Evolutionary conservation across 495 filamentous ascomycete genomes (phyloP), one percentile per base, ranked within the genome.

Genomic region (Hyphodiscus hymeniophilus): DNA sequence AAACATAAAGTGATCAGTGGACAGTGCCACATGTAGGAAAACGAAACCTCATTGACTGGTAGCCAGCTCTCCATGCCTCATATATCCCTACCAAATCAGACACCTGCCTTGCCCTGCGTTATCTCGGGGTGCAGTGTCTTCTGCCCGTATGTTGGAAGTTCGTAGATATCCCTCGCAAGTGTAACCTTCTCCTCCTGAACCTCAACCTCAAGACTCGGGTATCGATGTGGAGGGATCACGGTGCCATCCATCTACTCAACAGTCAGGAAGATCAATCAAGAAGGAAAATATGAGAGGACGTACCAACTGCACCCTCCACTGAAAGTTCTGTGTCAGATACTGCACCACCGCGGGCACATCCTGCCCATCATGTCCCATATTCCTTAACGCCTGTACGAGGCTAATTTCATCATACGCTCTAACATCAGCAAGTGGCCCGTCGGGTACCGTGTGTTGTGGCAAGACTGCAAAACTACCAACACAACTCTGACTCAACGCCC

Each of bases 381-480:
- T 24, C n/a, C 31, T 12, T 3, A 59, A n/a, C 18, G 6, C 38
- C 13, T 50, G 30, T 7, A n/a, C 23, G 11, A 59, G 32, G 42
- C 21, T 21, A 22, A 52, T 20, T 20, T 59, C 56, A 12, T 43
- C 35, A 31, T 53, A 47, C 7, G 44, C 41, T 2, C 18, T 30
- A 17, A 52, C 24, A 10, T 45, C 30, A 18, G 46, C 47, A 18
- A 21, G 33, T 10, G 42, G n/a, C 38, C 56, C 41, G 32, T 41
- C 7, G 10, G 8, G 22, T 12, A 18, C 26, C 10, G 26, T 18
- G 20, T n/a, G 16, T 15, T 49, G 53, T 8, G 50, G 43, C 21
- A 84, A 80, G 7, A 84, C 64, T 4, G 68, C 68, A 40, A 79
- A 67, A 6, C 75, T 71, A 6, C 77, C 82, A 3, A 81, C 63